Evolutionary conservation across 1,139 yeast species (phyloP).

Genomic region (Suhomyces bolitotheri): DNA sequence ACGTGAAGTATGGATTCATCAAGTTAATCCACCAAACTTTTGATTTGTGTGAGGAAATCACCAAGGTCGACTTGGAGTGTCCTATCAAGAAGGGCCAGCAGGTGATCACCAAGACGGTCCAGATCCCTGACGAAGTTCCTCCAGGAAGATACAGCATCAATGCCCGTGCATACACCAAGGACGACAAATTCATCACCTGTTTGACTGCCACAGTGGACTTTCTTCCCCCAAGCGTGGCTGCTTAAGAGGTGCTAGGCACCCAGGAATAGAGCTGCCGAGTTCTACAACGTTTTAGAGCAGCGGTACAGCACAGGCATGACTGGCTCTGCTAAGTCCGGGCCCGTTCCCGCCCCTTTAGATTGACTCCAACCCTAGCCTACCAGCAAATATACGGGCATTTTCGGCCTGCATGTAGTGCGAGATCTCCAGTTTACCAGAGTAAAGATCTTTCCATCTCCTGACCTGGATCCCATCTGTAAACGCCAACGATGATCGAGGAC

Average conservation of each 20-base stretch:
- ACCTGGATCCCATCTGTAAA: too few species aligned
- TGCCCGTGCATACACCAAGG: slow-evolving; percentile 86
- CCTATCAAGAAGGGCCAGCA: slow-evolving; percentile 75
- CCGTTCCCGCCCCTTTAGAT: too few species aligned
- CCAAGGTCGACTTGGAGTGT: slow-evolving; percentile 78
- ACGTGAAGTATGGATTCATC: slow-evolving; percentile 89
- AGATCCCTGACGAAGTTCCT: slow-evolving; percentile 90
- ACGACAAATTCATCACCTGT: slow-evolving; percentile 81
- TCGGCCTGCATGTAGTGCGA: too few species aligned
- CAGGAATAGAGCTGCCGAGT: too few species aligned
- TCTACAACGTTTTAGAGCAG: too few species aligned
- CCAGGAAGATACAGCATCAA: slow-evolving; percentile 86
- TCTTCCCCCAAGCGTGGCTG: slow-evolving; percentile 30
- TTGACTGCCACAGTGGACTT: slow-evolving; percentile 76
- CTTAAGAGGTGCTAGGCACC: too few species aligned
- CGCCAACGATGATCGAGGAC: slow-evolving; percentile 39
- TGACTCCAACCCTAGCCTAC: too few species aligned
- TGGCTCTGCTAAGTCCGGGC: too few species aligned
- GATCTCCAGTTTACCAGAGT: too few species aligned
- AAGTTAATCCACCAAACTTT: slow-evolving; percentile 80
- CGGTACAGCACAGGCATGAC: too few species aligned
- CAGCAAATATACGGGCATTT: too few species aligned
- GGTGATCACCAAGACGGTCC: slow-evolving; percentile 66
- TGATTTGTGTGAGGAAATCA: slow-evolving; percentile 86
- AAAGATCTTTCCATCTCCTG: too few species aligned